A percentile compares a stretch with the other conserved stretches of the same genome.
phyloP scores from a whole-genome alignment of 2,329 filamentous ascomycete genomes.

The Fusarium sp. region DNA sequence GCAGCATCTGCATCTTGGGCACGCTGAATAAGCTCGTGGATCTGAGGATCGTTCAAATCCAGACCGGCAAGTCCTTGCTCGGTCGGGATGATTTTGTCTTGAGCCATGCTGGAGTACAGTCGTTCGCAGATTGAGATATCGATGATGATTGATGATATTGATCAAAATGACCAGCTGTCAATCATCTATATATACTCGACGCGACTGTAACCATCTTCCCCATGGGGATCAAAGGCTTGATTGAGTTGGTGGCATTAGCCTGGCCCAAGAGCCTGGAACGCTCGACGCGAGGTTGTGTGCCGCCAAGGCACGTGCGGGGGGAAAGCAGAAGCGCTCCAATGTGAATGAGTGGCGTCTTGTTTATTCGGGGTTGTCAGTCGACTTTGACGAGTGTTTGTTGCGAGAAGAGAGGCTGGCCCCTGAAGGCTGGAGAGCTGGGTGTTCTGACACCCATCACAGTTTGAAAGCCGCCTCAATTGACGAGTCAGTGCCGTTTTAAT shows the following conservation, averaged over 20 bases:
- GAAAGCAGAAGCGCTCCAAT: neutral
- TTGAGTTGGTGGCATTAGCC: neutral
- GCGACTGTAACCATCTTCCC: neutral
- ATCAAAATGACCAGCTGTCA: neutral
- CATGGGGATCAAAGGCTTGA: constrained; percentile 4
- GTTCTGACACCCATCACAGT: neutral
- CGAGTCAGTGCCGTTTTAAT: neutral
- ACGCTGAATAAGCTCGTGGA: neutral
- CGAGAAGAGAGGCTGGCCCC: neutral
- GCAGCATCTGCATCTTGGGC: neutral
- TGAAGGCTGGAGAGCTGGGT: neutral
- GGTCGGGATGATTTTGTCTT: constrained; percentile 2
- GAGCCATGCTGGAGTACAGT: neutral
- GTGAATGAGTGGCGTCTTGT: neutral
- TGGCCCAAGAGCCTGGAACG: neutral
- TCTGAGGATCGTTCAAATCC: constrained; percentile 1
- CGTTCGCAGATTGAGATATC: neutral
- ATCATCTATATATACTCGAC: neutral
- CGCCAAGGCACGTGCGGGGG: constrained; percentile 2
- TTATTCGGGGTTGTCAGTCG: neutral
- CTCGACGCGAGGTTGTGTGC: neutral
- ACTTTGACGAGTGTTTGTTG: neutral
- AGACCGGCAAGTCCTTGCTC: neutral
- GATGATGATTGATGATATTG: neutral
- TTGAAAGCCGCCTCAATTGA: neutral